These are phyloP conservation scores for Pseudonitzschia multiseries DNA, from an alignment of 108 stramenopile species.

Conservation along the genomic window DNA sequence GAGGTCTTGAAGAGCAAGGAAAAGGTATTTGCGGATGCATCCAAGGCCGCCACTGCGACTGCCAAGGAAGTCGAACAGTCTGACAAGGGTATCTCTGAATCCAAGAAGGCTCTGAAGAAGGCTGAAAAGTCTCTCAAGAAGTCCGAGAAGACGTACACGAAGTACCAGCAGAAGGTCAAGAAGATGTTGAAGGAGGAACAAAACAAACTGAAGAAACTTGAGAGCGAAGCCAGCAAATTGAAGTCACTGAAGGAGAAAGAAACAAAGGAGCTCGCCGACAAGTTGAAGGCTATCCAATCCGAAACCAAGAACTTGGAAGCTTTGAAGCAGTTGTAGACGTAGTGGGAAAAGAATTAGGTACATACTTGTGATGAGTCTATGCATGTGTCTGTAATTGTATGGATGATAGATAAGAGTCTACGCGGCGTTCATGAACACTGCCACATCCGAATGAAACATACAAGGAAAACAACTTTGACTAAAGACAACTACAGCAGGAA, in stretches of 20 bases:
- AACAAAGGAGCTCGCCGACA: constrained; percentile 24
- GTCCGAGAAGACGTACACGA: constrained; percentile 25
- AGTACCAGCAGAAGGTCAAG: constrained; percentile 22
- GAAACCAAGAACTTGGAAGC: constrained; percentile 31
- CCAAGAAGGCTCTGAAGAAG: constrained; percentile 25
- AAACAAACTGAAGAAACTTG: constrained; percentile 25
- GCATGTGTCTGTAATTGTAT: not conserved
- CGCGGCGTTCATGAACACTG: not conserved
- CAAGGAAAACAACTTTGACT: not conserved
- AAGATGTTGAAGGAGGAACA: constrained; percentile 29
- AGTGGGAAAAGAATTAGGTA: not conserved
- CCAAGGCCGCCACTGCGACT: constrained; percentile 19
- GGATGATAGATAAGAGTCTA: not conserved
- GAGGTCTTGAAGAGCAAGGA: constrained; percentile 20
- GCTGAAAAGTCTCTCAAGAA: constrained; percentile 30
- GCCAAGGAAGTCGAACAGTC: constrained; percentile 22
- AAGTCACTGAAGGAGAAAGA: constrained; percentile 21
- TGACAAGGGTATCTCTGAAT: constrained; percentile 15
- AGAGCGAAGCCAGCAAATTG: constrained; percentile 21
- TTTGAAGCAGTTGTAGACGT: constrained; percentile 18
- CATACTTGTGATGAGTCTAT: not conserved
- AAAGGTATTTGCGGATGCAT: constrained; percentile 13
- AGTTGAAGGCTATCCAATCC: constrained; percentile 23
- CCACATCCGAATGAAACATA: not conserved
- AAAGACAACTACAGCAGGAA: not conserved